Conservation (phyloP, 257 asterid genomes). For the Solanum tarapatanum region DNA sequence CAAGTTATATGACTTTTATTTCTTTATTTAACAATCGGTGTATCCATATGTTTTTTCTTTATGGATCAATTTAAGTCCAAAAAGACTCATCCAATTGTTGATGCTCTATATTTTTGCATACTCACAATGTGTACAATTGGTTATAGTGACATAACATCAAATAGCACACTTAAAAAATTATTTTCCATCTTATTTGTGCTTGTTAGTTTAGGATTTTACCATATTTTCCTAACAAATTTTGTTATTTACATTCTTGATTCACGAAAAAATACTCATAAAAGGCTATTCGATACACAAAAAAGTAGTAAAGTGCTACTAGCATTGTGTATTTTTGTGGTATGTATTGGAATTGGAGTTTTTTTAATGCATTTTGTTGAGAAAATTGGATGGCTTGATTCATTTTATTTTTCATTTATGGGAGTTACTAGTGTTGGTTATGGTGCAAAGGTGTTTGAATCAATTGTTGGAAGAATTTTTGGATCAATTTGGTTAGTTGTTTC, state of each 20-base stretch:
- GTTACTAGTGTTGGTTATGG: constrained; percentile 96
- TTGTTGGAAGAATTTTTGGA: constrained; percentile 73
- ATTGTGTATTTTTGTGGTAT: constrained; percentile 62
- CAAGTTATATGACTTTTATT: background rate
- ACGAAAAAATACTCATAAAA: background rate
- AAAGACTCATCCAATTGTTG: constrained; percentile 71
- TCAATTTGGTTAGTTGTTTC: constrained; percentile 89
- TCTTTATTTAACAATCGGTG: background rate
- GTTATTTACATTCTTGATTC: constrained; percentile 69
- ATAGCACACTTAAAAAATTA: constrained; percentile 49
- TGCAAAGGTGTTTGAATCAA: constrained; percentile 59
- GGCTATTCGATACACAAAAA: background rate
- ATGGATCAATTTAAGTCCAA: background rate
- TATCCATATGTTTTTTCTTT: background rate
- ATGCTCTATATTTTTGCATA: constrained; percentile 80
- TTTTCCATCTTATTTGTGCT: constrained; percentile 73
- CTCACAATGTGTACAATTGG: constrained; percentile 98
- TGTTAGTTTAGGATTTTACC: constrained; percentile 73
- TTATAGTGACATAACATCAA: constrained; percentile 86
- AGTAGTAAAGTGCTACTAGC: constrained; percentile 71
- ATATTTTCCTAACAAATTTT: constrained; percentile 65
- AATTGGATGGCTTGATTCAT: constrained; percentile 60
- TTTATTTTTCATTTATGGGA: constrained; percentile 83
- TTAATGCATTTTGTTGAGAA: constrained; percentile 75
- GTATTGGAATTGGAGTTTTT: constrained; percentile 70